These are phyloP conservation scores for Boletus coccyginus DNA, from an alignment of 768 basidiomycete species.

Conservation along the genomic window DNA sequence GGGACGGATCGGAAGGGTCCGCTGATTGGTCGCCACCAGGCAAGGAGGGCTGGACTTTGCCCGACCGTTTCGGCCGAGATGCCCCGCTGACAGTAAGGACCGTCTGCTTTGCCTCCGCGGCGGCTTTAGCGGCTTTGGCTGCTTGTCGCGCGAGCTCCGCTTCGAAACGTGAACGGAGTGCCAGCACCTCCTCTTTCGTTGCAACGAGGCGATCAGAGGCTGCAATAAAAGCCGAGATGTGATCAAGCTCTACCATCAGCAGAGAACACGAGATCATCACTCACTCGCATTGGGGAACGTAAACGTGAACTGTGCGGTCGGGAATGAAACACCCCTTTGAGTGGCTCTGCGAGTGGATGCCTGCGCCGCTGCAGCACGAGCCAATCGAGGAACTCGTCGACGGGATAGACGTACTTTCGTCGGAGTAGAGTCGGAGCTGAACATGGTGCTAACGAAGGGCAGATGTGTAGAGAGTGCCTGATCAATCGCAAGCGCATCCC, in stretches of 20 bases:
- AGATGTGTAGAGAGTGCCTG: slow-evolving; percentile 61
- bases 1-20: slow-evolving; percentile 40
- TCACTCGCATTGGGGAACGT: slow-evolving; percentile 66
- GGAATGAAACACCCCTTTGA: slow-evolving; percentile 41
- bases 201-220: slow-evolving; percentile 70
- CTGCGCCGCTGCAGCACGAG: slow-evolving; percentile 39
- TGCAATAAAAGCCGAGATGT: slow-evolving; percentile 33
- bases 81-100: slow-evolving; percentile 37
- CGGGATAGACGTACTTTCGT: slow-evolving; percentile 53
- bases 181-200: slow-evolving; percentile 65
- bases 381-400: slow-evolving; percentile 49
- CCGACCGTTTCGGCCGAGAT: slow-evolving; percentile 36
- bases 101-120: slow-evolving; percentile 51
- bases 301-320: slow-evolving; percentile 57
- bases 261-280: slow-evolving; percentile 37
- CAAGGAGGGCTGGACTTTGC: slow-evolving; percentile 35
- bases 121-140: slow-evolving; percentile 47
- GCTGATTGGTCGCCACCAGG: slow-evolving; percentile 34
- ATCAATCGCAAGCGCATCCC: slow-evolving; percentile 72
- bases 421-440: slow-evolving; percentile 27
- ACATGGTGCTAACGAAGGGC: slow-evolving; percentile 34
- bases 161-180: slow-evolving; percentile 67
- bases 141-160: slow-evolving; percentile 71
- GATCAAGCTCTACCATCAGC: slow-evolving; percentile 27
- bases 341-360: slow-evolving; percentile 4